phyloP scores from a whole-genome alignment of 192 early-diverging fungal genomes.

The Funneliformis geosporum region DNA sequence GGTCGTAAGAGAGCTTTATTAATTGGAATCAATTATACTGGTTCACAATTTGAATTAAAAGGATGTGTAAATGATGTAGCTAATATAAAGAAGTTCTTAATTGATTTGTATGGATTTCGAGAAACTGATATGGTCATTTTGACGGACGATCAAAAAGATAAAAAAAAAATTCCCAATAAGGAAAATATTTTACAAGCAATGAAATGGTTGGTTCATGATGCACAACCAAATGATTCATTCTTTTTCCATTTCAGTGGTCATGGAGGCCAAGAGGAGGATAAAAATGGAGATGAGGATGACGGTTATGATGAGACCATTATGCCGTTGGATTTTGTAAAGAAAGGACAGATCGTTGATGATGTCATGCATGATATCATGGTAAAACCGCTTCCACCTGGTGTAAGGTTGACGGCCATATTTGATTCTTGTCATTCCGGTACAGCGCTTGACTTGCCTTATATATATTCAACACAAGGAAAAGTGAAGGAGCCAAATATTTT shows the following conservation, averaged over 20 bases:
- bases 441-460: slow-evolving; percentile 77
- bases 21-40: slow-evolving; percentile 91
- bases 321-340: slow-evolving; percentile 54
- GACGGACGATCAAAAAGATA: slow-evolving; percentile 73
- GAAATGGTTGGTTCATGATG: slow-evolving; percentile 77
- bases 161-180: slow-evolving; percentile 66
- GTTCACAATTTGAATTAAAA: slow-evolving; percentile 58
- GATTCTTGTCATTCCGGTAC: slow-evolving; percentile 88
- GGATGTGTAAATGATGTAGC: slow-evolving; percentile 85
- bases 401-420: slow-evolving; percentile 78
- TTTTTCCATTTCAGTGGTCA: slow-evolving; percentile 86
- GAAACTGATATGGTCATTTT: slow-evolving; percentile 72
- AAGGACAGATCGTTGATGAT: slow-evolving; percentile 75
- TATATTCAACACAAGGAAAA: slow-evolving; percentile 69
- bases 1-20: slow-evolving; percentile 82
- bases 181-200: slow-evolving; percentile 76
- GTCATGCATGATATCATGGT: slow-evolving; percentile 76
- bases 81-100: slow-evolving; percentile 74
- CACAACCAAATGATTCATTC: slow-evolving; percentile 75
- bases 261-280: slow-evolving; percentile 61
- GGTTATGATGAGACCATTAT: slow-evolving; percentile 80
- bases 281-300: slow-evolving; percentile 75
- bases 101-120: slow-evolving; percentile 62
- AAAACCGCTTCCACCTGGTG: slow-evolving; percentile 56
- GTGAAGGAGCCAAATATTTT: slow-evolving; percentile 54